Conservation (phyloP, 1,284 basidiomycete species). For the Trametes pubescens region DNA sequence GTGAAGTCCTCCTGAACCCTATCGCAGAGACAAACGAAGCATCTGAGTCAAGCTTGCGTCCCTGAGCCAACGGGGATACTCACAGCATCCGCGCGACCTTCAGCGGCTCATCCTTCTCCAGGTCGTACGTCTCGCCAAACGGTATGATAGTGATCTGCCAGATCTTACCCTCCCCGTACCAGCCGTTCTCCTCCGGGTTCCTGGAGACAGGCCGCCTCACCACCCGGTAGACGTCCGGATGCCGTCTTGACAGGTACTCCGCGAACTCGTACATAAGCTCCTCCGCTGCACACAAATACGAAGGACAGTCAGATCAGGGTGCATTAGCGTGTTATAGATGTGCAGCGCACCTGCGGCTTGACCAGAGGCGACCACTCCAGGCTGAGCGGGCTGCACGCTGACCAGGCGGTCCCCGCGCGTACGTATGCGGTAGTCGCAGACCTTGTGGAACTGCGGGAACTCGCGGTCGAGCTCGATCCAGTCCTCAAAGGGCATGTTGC, state of each 20-base stretch:
- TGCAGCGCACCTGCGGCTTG: constrained; percentile 56
- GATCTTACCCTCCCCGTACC: constrained; percentile 61
- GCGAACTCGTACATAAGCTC: constrained; percentile 73
- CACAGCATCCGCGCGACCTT: constrained; percentile 64
- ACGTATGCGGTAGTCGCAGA: constrained; percentile 60
- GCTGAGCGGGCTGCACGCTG: constrained; percentile 46
- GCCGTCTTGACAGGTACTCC: constrained; percentile 69
- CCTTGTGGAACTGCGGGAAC: constrained; percentile 59
- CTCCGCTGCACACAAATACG: constrained; percentile 50
- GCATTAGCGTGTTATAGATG: not conserved
- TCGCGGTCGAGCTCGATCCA: constrained; percentile 76
- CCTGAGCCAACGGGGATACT: constrained; percentile 38
- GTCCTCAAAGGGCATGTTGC: constrained; percentile 69
- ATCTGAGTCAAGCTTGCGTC: not conserved
- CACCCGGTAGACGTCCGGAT: constrained; percentile 65
- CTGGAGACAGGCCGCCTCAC: constrained; percentile 47
- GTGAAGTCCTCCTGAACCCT: constrained; percentile 79
- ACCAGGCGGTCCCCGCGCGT: constrained; percentile 58
- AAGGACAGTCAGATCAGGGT: not conserved
- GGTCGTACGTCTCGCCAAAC: constrained; percentile 57
- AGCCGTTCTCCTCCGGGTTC: constrained; percentile 47
- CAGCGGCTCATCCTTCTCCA: constrained; percentile 66
- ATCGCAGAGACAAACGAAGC: not conserved
- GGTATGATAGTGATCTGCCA: constrained; percentile 63
- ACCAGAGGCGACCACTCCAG: constrained; percentile 58